phyloP scores from a whole-genome alignment of 768 basidiomycete species.

The Leccinum uliginosum region DNA sequence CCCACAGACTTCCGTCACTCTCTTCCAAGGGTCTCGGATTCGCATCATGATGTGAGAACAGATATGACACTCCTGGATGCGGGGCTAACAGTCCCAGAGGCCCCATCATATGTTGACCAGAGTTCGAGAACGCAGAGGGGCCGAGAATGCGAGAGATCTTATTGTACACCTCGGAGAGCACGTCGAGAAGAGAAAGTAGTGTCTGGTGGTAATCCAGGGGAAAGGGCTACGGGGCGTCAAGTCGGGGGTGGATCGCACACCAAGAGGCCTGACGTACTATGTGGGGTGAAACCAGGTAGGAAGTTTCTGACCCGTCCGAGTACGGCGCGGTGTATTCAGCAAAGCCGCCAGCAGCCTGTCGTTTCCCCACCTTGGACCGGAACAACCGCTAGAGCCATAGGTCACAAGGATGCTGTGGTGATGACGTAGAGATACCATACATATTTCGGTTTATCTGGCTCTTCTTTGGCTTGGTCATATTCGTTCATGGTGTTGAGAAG shows the following conservation, averaged over 20 bases:
- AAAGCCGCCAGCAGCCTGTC: constrained; percentile 45
- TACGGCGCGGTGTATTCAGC: constrained; percentile 61
- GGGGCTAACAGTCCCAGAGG: constrained; percentile 72
- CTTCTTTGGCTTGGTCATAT: constrained; percentile 66
- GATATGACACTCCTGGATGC: constrained; percentile 78
- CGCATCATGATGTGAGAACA: constrained; percentile 44
- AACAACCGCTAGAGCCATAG: constrained; percentile 47
- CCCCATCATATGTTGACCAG: constrained; percentile 70
- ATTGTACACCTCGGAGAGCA: constrained; percentile 85
- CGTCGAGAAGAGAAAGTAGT: constrained; percentile 82
- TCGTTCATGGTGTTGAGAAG: constrained; percentile 68
- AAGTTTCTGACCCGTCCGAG: constrained; percentile 55
- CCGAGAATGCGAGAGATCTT: constrained; percentile 82
- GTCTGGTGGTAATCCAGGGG: constrained; percentile 86
- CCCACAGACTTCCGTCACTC: constrained; percentile 62
- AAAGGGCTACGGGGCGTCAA: constrained; percentile 59
- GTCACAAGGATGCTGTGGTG: constrained; percentile 6
- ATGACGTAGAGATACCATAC: constrained; percentile 32
- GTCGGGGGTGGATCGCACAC: constrained; percentile 1
- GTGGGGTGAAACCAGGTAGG: constrained; percentile 70
- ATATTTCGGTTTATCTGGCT: constrained; percentile 59
- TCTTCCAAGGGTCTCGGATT: constrained; percentile 37
- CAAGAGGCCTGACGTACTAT: constrained; percentile 47
- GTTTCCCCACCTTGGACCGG: constrained; percentile 53
- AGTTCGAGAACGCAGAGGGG: constrained; percentile 69